Evolutionary conservation across 345 rosid species (phyloP), one percentile per base, ranked within the genome.

Genomic region (Litchi chinensis): DNA sequence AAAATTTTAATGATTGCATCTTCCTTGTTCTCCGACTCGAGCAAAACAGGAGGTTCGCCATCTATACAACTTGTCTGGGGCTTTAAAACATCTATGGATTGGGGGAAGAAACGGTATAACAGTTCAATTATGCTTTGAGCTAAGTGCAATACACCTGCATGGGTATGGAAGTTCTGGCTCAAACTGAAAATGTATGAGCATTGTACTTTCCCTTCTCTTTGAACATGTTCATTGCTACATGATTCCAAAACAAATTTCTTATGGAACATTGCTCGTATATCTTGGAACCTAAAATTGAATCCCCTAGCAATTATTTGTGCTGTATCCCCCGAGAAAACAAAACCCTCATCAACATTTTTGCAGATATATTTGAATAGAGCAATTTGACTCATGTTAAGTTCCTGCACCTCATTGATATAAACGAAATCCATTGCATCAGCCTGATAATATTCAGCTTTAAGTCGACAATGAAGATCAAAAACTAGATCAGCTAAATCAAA

Each of bases 381-480:
- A 78, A 88, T 78, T 68, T 88, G 91, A 10, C 88, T 83, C 88
- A 86, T 82, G 21, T 89, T 82, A 3, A 88, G 88, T 80, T 89
- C 93, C 71, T 89, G 93, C 57, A 88, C 93, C 73, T 89, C 90
- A 77, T 89, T 89, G 22, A 89, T 81, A 63, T 88, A 89, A 39
- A 89, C 88, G 78, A 83, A 89, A 57, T 85, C 81, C 82, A 89
- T 77, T 3, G 24, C 3, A 0, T 85, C 84, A n/a, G 81, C 88
- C 32, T 22, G 66, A 59, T 85, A 81, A 21, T 52, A 73, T 71
- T 66, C 78, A 16, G 3, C 32, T 22, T 54, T 69, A 70, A 90
- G 78, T 24, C 91, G 87, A 41, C 15, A 0, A 73, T 88, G 91
- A 32, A 90, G 83, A 82, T 88, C 91, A 65, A 60, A 80, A 39